Conservation (phyloP, 306 rosid genomes). For the Dalbergia cultrata region DNA sequence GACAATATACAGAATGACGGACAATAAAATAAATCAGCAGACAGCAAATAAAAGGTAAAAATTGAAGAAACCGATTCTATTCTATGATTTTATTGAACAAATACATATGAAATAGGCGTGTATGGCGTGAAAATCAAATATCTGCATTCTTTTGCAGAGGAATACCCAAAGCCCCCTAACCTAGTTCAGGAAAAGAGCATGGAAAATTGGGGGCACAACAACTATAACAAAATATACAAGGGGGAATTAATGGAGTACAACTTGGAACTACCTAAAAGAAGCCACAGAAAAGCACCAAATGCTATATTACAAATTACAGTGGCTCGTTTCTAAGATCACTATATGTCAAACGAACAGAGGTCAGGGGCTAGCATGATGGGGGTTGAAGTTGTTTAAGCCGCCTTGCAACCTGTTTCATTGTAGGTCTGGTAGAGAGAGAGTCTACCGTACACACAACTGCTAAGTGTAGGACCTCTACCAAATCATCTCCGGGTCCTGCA, state of each 20-base stretch:
- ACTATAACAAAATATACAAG: slow-evolving; percentile 76
- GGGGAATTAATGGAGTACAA: slow-evolving; percentile 55
- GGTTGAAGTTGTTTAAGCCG: slow-evolving; percentile 96
- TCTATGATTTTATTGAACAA: slow-evolving; percentile 57
- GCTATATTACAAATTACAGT: slow-evolving; percentile 62
- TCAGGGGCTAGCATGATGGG: slow-evolving; percentile 69
- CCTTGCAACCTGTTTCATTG: slow-evolving; percentile 89
- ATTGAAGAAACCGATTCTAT: slow-evolving; percentile 36
- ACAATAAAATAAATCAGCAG: not conserved
- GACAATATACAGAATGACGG: too few species aligned
- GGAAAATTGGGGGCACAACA: slow-evolving; percentile 65
- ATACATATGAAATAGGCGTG: slow-evolving; percentile 51
- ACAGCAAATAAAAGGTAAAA: not conserved
- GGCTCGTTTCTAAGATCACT: slow-evolving; percentile 60
- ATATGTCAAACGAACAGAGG: slow-evolving; percentile 45
- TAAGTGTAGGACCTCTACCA: slow-evolving; percentile 85
- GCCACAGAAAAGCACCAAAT: slow-evolving; percentile 47
- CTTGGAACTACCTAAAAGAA: slow-evolving; percentile 61
- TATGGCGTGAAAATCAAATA: slow-evolving; percentile 55
- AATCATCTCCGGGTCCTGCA: slow-evolving; percentile 80
- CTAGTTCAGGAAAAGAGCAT: slow-evolving; percentile 53
- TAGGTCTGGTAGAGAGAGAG: slow-evolving; percentile 87
- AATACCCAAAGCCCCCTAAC: slow-evolving; percentile 57
- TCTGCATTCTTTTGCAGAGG: slow-evolving; percentile 91
- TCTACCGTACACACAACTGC: slow-evolving; percentile 93